These are phyloP conservation scores for Vachellia pachyceras DNA, from an alignment of 306 rosid species.

Conservation along the genomic window DNA sequence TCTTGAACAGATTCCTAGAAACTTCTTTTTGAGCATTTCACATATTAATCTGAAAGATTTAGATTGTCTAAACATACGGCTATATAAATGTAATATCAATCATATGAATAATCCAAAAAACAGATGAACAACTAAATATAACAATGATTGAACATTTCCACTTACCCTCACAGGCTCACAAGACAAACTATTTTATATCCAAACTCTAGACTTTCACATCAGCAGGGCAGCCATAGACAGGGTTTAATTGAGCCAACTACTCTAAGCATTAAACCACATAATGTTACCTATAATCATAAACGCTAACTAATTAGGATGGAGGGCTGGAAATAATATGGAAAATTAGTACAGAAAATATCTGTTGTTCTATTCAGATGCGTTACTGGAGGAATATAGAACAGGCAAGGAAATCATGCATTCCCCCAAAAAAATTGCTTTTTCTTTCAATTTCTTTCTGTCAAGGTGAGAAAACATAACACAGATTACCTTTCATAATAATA, in stretches of 20 bases:
- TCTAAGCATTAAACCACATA: slow-evolving; percentile 18
- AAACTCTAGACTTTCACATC: neutral
- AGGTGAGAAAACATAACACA: neutral
- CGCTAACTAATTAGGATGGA: neutral
- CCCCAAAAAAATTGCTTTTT: neutral
- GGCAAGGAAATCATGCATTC: slow-evolving; percentile 22
- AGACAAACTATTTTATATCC: slow-evolving; percentile 6
- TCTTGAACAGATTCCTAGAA: neutral
- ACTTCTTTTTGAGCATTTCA: neutral
- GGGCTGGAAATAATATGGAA: neutral
- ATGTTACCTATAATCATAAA: neutral
- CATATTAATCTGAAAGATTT: slow-evolving; percentile 14
- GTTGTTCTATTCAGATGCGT: slow-evolving; percentile 1
- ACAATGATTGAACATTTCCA: neutral
- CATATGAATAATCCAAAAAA: neutral
- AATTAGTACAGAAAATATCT: neutral
- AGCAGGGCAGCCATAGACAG: neutral
- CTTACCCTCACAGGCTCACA: slow-evolving; percentile 6
- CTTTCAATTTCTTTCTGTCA: neutral
- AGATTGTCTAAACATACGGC: neutral
- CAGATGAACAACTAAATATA: neutral
- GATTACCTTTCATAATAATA: neutral
- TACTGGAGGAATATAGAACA: neutral
- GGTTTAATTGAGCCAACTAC: neutral
- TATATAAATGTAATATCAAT: slow-evolving; percentile 10